Evolutionary conservation across 2,329 filamentous ascomycete genomes (phyloP).

Genomic region (Atkinsonella texensis): DNA sequence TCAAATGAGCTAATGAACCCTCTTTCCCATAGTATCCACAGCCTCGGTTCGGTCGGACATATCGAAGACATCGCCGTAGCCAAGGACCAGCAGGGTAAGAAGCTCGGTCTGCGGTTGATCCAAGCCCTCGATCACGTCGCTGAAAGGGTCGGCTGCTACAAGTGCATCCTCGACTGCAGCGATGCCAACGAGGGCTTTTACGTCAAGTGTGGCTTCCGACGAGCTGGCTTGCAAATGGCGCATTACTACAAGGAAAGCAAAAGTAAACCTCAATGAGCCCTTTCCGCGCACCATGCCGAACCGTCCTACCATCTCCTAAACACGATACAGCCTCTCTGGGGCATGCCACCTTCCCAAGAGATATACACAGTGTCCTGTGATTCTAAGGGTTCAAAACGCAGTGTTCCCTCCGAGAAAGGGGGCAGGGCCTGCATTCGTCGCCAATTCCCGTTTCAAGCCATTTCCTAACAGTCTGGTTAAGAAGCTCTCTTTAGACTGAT

Average conservation of each 20-base stretch:
- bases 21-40: conserved; percentile 51
- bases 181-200: conserved; percentile 97
- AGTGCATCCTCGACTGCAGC: conserved; percentile 92
- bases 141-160: conserved; percentile 85
- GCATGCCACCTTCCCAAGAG: too few species aligned
- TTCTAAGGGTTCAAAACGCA: too few species aligned
- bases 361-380: too few species aligned
- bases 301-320: too few species aligned
- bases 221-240: conserved; percentile 91
- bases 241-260: conserved; percentile 68
- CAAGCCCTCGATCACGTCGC: conserved; percentile 86
- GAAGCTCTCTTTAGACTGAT: too few species aligned
- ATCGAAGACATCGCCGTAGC: conserved; percentile 97
- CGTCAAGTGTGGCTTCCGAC: conserved; percentile 89
- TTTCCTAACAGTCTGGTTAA: too few species aligned
- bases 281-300: not conserved
- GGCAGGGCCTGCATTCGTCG: too few species aligned
- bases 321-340: too few species aligned
- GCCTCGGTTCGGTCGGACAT: conserved; percentile 74
- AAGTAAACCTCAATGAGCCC: conserved; percentile 27
- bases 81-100: conserved; percentile 95
- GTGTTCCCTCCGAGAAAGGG: too few species aligned
- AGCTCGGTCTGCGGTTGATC: conserved; percentile 83
- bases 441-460: too few species aligned
- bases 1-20: conserved; percentile 9